Conservation (phyloP, 306 rosid species). For the Cicer arietinum region DNA sequence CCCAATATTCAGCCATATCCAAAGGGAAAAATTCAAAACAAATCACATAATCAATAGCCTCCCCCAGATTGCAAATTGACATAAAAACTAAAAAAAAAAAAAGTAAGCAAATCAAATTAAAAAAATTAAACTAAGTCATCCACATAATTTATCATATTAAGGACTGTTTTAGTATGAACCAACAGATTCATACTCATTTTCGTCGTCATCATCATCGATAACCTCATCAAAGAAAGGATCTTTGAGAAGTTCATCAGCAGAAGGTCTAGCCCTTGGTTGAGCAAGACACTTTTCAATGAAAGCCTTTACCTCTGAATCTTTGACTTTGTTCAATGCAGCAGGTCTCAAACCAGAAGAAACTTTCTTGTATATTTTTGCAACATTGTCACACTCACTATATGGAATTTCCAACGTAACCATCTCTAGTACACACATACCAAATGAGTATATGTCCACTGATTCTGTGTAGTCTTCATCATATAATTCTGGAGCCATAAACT, state of each 20-base stretch:
- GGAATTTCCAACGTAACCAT: constrained; percentile 91
- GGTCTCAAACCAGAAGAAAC: constrained; percentile 83
- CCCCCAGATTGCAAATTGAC: constrained; percentile 38
- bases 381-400: constrained; percentile 83
- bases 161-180: constrained; percentile 35
- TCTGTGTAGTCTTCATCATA: constrained; percentile 88
- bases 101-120: neutral
- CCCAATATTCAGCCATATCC: constrained; percentile 42
- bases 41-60: constrained; percentile 5
- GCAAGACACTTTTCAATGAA: constrained; percentile 89
- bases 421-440: constrained; percentile 88
- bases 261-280: constrained; percentile 72
- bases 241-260: constrained; percentile 76
- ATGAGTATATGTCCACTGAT: constrained; percentile 90
- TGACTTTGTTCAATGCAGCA: constrained; percentile 63
- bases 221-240: constrained; percentile 76
- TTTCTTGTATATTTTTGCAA: constrained; percentile 82
- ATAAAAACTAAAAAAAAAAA: neutral
- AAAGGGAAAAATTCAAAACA: constrained; percentile 19
- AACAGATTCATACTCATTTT: constrained; percentile 31
- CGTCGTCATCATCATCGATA: constrained; percentile 54
- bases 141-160: neutral
- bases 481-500: constrained; percentile 93
- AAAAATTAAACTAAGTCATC: constrained; percentile 12
- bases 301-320: constrained; percentile 59